Evolutionary conservation across 2,329 filamentous ascomycete genomes (phyloP).

Genomic region (Claviceps fusiformis): DNA sequence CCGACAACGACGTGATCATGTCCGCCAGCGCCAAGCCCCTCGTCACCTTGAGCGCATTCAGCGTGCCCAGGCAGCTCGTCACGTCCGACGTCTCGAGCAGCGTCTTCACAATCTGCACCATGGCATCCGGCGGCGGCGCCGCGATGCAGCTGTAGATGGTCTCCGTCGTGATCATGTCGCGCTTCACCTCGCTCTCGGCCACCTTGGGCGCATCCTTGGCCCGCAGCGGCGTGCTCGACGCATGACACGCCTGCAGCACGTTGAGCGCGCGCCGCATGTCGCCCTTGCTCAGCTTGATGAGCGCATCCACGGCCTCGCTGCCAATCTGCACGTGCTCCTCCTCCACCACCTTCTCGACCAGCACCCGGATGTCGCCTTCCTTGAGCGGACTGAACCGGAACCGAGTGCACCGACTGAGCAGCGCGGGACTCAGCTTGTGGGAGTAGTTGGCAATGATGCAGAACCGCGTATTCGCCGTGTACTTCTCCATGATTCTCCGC

Average conservation of each 20-base stretch:
- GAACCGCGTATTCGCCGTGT: constrained; percentile 93
- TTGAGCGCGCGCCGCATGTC: constrained; percentile 94
- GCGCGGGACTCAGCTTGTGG: constrained; percentile 86
- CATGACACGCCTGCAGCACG: constrained; percentile 91
- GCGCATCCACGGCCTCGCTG: constrained; percentile 63
- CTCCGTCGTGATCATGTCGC: constrained; percentile 74
- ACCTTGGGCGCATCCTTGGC: constrained; percentile 45
- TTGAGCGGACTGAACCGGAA: constrained; percentile 93
- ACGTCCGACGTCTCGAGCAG: constrained; percentile 77
- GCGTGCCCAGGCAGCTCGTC: constrained; percentile 72
- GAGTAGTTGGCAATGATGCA: constrained; percentile 99
- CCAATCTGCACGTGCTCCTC: constrained; percentile 79
- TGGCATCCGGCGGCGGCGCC: constrained; percentile 80
- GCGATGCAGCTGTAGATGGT: constrained; percentile 97
- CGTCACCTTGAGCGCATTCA: constrained; percentile 73
- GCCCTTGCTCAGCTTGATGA: constrained; percentile 80
- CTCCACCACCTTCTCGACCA: constrained; percentile 82
- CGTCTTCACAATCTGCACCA: constrained; percentile 70
- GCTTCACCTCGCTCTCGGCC: constrained; percentile 50
- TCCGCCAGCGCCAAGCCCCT: constrained; percentile 87
- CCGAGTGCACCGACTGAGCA: constrained; percentile 84
- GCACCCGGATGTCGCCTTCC: constrained; percentile 65
- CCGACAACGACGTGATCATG: constrained; percentile 74
- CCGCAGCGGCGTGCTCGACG: constrained; percentile 67
- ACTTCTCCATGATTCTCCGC: constrained; percentile 96